These are phyloP conservation scores for Quercus wislizeni DNA, from an alignment of 306 rosid genomes.

Conservation along the genomic window DNA sequence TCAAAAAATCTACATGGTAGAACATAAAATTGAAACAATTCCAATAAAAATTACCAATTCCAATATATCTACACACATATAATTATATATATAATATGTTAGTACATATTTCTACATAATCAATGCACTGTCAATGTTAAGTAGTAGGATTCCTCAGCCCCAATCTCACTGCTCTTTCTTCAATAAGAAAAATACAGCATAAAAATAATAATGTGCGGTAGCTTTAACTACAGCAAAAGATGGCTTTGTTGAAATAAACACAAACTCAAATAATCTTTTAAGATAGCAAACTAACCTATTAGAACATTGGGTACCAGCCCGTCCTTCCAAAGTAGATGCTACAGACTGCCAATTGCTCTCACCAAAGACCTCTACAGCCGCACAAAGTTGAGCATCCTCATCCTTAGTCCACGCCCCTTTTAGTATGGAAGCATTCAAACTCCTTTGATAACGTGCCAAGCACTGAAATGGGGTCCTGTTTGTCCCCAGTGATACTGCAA, in stretches of 20 bases:
- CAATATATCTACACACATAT: neutral
- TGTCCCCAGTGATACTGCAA: constrained; percentile 65
- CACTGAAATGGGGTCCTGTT: constrained; percentile 94
- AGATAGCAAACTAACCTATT: constrained; percentile 66
- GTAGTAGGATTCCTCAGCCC: neutral
- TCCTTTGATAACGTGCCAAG: constrained; percentile 86
- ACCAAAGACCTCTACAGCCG: constrained; percentile 66
- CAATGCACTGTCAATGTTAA: neutral
- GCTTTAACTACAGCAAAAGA: neutral
- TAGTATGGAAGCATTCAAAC: constrained; percentile 80
- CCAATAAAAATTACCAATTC: neutral
- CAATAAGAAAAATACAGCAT: neutral
- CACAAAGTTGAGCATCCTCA: constrained; percentile 75
- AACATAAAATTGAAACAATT: neutral
- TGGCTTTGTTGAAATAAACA: neutral
- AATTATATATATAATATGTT: too few relatives aligned
- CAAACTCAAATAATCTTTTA: neutral
- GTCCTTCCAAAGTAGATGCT: constrained; percentile 80
- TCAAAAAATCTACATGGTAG: neutral
- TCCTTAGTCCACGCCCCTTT: constrained; percentile 92
- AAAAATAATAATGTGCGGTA: too few relatives aligned
- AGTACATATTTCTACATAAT: neutral
- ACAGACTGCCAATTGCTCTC: constrained; percentile 77
- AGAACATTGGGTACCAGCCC: constrained; percentile 94
- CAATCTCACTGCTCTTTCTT: neutral